Evolutionary conservation across 192 early-diverging fungal species (phyloP), one percentile per base, ranked within the genome.

Genomic region (Paraglomus brasilianum): DNA sequence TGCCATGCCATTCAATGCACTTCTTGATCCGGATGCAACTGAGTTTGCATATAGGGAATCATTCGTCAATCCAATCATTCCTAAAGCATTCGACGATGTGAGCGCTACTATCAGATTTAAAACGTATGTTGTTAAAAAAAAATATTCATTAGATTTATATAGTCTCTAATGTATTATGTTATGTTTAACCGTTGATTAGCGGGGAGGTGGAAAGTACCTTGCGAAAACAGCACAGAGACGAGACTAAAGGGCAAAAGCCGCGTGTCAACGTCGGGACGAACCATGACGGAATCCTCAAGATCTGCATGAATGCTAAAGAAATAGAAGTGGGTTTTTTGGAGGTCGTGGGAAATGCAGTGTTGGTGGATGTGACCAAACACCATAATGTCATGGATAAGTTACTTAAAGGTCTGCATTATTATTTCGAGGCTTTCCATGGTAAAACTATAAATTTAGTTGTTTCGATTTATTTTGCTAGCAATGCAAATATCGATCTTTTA

Each of bases 401-500:
- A 22, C 55, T 67, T 1, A 67, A 67, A 10, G 50, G 65, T 67
- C 55, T 67, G 50, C 24, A 53, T 41, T 11, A 53, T 38, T 44
- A 40, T 53, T 67, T 67, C 40, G 13, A 43, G 24, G n/a, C 8
- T 65, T 49, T 38, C 53, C 44, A 24, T 15, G 10, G 44, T 42
- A 22, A 56, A 21, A 24, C 41, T 36, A 14, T 64, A 56, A 69
- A 56, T 5, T 15, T 69, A 9, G 14, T 15, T 1, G 49, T 45
- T 21, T 15, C 8, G 8, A 38, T 13, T 56, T 57, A 56, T 56
- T 14, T 69, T 69, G 44, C 3, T 55, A 57, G 66, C 15, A 21
- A 69, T 69, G 53, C 66, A 56, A 15, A 30, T 69, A 5, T 69
- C 66, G 11, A 69, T 69, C 13, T 68, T 69, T 69, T 69, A 69